phyloP scores from a whole-genome alignment of 2,329 filamentous ascomycete genomes.

The Coniochaeta sp. region DNA sequence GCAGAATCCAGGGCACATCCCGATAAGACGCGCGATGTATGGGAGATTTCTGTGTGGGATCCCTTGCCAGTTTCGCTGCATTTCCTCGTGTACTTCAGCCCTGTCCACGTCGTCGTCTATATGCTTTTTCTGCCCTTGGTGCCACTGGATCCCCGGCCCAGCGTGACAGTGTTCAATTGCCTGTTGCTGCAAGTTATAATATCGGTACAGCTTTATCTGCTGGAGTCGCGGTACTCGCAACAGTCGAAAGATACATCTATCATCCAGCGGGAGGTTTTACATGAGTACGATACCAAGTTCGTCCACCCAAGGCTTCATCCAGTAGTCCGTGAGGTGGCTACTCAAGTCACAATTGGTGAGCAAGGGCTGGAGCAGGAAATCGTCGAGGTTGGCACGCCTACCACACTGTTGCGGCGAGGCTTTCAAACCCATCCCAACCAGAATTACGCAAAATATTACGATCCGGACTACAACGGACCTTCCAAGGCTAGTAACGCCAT shows the following conservation, averaged over 20 bases:
- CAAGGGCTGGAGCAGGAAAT: constrained; percentile 34
- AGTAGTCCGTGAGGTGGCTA: constrained; percentile 68
- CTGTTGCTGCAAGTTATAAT: constrained; percentile 69
- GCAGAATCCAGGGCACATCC: constrained; percentile 83
- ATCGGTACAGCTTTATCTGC: constrained; percentile 66
- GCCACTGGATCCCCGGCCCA: constrained; percentile 70
- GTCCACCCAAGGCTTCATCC: constrained; percentile 86
- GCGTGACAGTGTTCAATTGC: constrained; percentile 77
- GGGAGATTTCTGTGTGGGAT: constrained; percentile 93
- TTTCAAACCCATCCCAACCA: constrained; percentile 81
- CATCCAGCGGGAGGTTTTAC: constrained; percentile 85
- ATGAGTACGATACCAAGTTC: constrained; percentile 94
- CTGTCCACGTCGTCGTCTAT: constrained; percentile 87
- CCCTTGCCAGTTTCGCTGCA: constrained; percentile 76
- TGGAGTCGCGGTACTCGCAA: constrained; percentile 70
- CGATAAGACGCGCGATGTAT: constrained; percentile 76
- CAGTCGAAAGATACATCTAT: constrained; percentile 79
- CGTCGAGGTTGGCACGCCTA: constrained; percentile 45
- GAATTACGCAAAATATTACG: constrained; percentile 66
- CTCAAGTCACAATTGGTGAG: constrained; percentile 57
- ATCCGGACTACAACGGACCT: constrained; percentile 48
- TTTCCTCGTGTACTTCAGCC: constrained; percentile 86
- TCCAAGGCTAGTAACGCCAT: constrained; percentile 27
- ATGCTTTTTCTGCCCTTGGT: constrained; percentile 77
- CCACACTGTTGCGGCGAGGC: constrained; percentile 60